phyloP scores from a whole-genome alignment of 1,139 yeast species.

The Pichia sp. region DNA sequence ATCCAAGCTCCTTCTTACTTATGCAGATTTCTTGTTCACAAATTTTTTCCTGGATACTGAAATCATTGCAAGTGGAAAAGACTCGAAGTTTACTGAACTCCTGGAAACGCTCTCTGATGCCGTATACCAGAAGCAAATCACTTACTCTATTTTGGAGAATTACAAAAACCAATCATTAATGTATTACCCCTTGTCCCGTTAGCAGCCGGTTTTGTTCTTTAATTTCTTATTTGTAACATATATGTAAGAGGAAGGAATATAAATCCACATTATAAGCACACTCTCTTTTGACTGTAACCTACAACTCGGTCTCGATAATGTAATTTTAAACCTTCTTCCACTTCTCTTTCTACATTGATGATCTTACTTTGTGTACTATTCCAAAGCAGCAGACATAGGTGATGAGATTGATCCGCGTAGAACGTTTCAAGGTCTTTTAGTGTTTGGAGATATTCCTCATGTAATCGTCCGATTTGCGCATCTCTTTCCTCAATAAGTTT shows the following conservation, averaged over 20 bases:
- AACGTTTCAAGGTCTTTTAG: slow-evolving; percentile 12
- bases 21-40: slow-evolving; percentile 26
- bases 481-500: slow-evolving; percentile 1
- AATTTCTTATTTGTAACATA: not conserved
- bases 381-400: slow-evolving; percentile 2
- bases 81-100: slow-evolving; percentile 8
- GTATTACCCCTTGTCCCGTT: slow-evolving; percentile 25
- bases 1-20: slow-evolving; percentile 19
- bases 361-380: not conserved
- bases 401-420: slow-evolving; percentile 15
- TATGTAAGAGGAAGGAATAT: not conserved
- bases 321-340: not conserved
- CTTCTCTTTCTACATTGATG: no score
- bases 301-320: not conserved
- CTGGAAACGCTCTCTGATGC: slow-evolving; percentile 16
- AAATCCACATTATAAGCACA: not conserved
- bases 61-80: slow-evolving; percentile 7
- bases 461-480: not conserved
- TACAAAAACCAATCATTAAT: slow-evolving; percentile 24
- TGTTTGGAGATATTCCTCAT: slow-evolving; percentile 2
- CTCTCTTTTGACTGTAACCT: not conserved
- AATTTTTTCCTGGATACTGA: slow-evolving; percentile 15
- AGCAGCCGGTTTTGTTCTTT: not conserved
- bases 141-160: slow-evolving; percentile 21
- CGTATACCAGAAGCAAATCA: slow-evolving; percentile 13